Base-by-base conservation (phyloP, 306 rosid genomes). In the Citrullus mucosospermus region DNA sequence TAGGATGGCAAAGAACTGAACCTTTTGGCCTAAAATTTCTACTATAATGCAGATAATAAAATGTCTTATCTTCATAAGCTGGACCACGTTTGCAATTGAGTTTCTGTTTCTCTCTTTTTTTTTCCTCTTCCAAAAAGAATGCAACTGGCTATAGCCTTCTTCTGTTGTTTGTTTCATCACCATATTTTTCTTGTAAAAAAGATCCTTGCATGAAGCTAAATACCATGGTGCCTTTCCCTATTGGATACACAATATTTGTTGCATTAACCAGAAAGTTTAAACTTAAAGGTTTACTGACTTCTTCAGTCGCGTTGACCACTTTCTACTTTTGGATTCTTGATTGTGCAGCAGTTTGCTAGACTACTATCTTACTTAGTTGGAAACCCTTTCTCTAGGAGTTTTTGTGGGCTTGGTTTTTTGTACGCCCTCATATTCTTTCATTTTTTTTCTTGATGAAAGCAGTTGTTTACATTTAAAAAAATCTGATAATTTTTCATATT, bases 401-500 rank as follows among this genome's bases (percentile, higher is more conserved):
- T 25, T 25, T 25, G 28, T 25, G 28, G 28, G 28, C 28, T 25
- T 25, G 28, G 28, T 25, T 25, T 25, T 25, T 25, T 25, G 28
- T 25, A 25, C 28, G 28, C 28, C 28, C 28, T 25, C 28, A 25
- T 25, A 25, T 25, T 25, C 28, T 25, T 25, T 25, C 28, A 25
- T 25, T 25, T 25, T 25, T 25, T 25, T 25, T 25, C 28, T 25
- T 1, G 0, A 25, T 1, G 28, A 25, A 25, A 25, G 28, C 28
- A 25, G 28, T 25, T 25, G 28, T 25, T 25, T 25, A 25, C 28
- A 25, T 25, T 25, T 25, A 25, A 25, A 25, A 25, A 25, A 25
- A 25, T 25, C 53, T 66, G 73, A 66, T 22, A 39, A 6, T 9
- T 66, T 81, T 83, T 61, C 25, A 50, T 79, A 28, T 73, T 76